Evolutionary conservation across 352 stramenopile species (phyloP), one percentile per base, ranked within the genome.

Genomic region (Nothophytophthora sp.): DNA sequence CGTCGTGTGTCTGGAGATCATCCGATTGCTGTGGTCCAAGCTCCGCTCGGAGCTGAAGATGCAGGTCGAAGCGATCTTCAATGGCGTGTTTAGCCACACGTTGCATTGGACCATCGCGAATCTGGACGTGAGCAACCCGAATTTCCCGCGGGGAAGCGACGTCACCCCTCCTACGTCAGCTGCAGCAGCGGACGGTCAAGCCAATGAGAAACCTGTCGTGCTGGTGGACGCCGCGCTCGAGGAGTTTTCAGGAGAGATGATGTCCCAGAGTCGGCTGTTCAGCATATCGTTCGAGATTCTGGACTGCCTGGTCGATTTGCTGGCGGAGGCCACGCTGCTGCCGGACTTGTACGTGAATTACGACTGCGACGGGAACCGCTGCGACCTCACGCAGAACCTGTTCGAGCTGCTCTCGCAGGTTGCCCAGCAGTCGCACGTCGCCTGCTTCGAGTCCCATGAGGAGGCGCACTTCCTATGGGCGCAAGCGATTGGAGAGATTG

Each of bases 341-440:
- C 85, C 96, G 4, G 97, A 99, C 63, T 58, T 99, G 10, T 99
- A 99, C 60, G 86, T 98, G 25, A 99, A 99, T 62, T 99, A 99
- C 71, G 97, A 99, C 71, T 99, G 96, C 59, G 96, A 98, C 55
- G 85, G 97, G n/a, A 89, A 98, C 39, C 98, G 97, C 57, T 98
- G 92, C 12, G 79, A 92, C 44, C 53, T 92, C 18, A 84, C 70
- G 27, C 70, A 88, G 20, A 99, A 97, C 43, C 64, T 99, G 5
- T 99, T 99, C 63, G 96, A 99, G 45, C 71, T 89, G 4, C 85
- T 99, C 41, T 95, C 88, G 30, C 83, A 88, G 30, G 87, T 76
- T n/a, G 67, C 74, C 1, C 63, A 75, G 7, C 70, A 88, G 27
- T 88, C 77, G 0, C 82, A 90, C 36, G 40, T 64, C 18, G 73